Conservation (phyloP, 176 grass and related monocot genomes). For the Urochloa ruziziensis region DNA sequence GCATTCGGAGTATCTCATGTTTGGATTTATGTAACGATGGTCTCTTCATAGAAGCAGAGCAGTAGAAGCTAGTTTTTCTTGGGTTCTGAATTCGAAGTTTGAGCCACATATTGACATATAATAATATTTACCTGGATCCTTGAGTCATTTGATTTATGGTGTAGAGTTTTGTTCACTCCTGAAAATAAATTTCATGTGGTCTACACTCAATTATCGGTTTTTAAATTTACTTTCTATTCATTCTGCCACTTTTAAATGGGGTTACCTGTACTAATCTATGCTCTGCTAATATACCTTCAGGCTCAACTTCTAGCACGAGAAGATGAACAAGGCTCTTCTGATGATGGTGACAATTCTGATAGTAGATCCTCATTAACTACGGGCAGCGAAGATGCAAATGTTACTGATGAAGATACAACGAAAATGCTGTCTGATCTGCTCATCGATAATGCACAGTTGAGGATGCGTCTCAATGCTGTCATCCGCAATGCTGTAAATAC, state of each 20-base stretch:
- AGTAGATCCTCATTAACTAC: constrained; percentile 46
- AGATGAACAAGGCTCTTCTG: constrained; percentile 50
- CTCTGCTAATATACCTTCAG: constrained; percentile 33
- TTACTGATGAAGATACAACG: constrained; percentile 54
- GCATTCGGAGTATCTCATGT: not conserved
- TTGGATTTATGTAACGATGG: not conserved
- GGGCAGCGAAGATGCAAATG: constrained; percentile 39
- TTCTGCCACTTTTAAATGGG: not conserved
- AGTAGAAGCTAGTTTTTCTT: not conserved
- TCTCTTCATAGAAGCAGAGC: not conserved
- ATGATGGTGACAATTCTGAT: constrained; percentile 45
- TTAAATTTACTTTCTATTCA: not conserved
- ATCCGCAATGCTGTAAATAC: constrained; percentile 61
- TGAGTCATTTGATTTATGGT: not conserved
- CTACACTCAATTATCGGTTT: not conserved
- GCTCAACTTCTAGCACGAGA: constrained; percentile 80
- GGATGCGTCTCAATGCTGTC: constrained; percentile 71
- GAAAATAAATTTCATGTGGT: not conserved
- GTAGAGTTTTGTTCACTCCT: not conserved
- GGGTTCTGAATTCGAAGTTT: not conserved
- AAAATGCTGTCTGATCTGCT: constrained; percentile 83
- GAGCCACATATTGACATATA: not conserved
- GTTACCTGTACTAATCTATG: not conserved
- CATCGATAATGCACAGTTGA: constrained; percentile 80
- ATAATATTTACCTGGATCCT: not conserved